Evolutionary conservation across 2,329 filamentous ascomycete species (phyloP), one percentile per base, ranked within the genome.

Genomic region (Cordyceps pruinosa): DNA sequence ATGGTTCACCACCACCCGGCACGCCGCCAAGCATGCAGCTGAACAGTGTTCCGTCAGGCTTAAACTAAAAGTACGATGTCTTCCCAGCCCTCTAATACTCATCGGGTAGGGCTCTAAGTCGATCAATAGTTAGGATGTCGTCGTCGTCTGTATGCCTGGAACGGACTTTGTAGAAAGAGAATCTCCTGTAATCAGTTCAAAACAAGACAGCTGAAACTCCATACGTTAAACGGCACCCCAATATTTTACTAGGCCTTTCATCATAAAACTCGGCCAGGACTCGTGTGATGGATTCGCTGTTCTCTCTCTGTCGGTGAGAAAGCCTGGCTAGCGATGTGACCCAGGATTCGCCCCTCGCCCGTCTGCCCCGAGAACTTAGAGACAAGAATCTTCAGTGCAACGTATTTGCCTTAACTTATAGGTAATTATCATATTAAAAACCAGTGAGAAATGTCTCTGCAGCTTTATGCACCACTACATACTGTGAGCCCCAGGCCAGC

Each of bases 401-500:
- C 66, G 56, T 68, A 68, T 59, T 19, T 63, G 34, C 58, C 46
- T 6, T 64, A 60, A 39, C 63, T 66, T 58, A 12, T 44, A 48
- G 35, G 21, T 52, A 53, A 37, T 54, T 9, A 57, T 23, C n/a
- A 23, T 35, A 23, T 2, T 13, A 28, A n/a, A n/a, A n/a, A n/a
- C n/a, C 19, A n/a, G n/a, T n/a, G 10, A 10, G 57, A 34, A 58
- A 37, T 4, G 25, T 48, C 17, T 17, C 15, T 32, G 12, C 6
- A 32, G 12, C 30, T 32, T 30, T 48, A 56, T 3, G 53, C 39
- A 56, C 12, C 13, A 30, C 37, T 25, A 58, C 55, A 61, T 64
- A 65, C 68, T 35, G 62, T 13, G 59, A 37, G 60, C 73, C 70
- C 37, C 52, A 63, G 25, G 71, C 75, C 42, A 78, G 68, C 77